A percentile compares a stretch with the other conserved stretches of the same genome.
These are phyloP conservation scores for Venturia nashicola DNA, from an alignment of 2,329 filamentous ascomycete species.

Conservation along the genomic window DNA sequence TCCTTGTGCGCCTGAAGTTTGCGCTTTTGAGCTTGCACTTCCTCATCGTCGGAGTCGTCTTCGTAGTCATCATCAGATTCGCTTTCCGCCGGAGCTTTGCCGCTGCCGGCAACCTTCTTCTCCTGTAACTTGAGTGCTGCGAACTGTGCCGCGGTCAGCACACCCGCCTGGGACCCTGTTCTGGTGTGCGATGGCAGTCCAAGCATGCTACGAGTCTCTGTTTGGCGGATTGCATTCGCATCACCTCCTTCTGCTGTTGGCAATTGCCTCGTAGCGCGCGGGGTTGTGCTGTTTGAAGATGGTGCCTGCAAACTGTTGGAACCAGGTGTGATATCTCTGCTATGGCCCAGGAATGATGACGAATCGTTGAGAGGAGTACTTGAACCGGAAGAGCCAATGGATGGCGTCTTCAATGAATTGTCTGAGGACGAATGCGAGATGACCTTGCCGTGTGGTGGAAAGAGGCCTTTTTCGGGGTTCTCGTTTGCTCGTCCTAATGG, in stretches of 20 bases:
- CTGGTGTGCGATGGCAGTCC: constrained; percentile 3
- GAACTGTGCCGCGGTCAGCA: constrained; percentile 84
- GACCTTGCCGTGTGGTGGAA: constrained; percentile 13
- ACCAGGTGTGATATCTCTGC: background rate
- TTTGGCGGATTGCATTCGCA: background rate
- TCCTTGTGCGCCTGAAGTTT: constrained; percentile 38
- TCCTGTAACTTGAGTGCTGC: constrained; percentile 51
- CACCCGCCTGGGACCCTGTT: constrained; percentile 38
- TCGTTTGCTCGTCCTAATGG: background rate
- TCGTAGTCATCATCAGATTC: constrained; percentile 53
- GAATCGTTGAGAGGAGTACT: constrained; percentile 1
- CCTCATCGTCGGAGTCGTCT: constrained; percentile 59
- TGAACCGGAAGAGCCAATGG: constrained; percentile 7
- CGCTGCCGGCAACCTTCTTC: constrained; percentile 24
- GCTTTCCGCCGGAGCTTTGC: constrained; percentile 37
- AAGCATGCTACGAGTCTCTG: constrained; percentile 4
- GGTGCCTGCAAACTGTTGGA: constrained; percentile 10
- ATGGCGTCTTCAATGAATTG: constrained; percentile 10
- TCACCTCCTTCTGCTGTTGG: constrained; percentile 4
- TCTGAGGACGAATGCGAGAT: constrained; percentile 17
- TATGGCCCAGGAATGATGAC: background rate
- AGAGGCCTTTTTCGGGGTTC: background rate
- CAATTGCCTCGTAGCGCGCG: constrained; percentile 13
- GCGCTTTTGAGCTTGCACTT: constrained; percentile 1
- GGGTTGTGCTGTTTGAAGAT: constrained; percentile 15